phyloP scores from a whole-genome alignment of 192 early-diverging fungal species.

The Coemansia sp. region DNA sequence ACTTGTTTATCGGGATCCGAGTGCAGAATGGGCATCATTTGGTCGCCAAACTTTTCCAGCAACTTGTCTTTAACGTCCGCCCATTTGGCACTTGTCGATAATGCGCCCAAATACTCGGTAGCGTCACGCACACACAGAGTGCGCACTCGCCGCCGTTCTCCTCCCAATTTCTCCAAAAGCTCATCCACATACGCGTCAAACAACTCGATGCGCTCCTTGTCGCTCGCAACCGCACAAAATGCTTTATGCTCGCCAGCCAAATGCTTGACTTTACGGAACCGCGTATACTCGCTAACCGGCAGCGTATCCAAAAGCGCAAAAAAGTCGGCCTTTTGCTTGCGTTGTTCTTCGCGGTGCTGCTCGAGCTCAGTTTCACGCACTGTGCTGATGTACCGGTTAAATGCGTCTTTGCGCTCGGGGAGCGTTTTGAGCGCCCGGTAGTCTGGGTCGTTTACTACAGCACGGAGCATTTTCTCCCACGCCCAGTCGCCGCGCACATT shows the following conservation, averaged over 20 bases:
- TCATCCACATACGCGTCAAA: constrained; percentile 77
- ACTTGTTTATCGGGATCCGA: constrained; percentile 13
- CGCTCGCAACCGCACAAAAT: constrained; percentile 62
- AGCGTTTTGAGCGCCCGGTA: constrained; percentile 82
- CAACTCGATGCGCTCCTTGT: constrained; percentile 60
- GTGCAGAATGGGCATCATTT: constrained; percentile 38
- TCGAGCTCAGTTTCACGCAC: constrained; percentile 57
- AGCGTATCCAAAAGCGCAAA: constrained; percentile 56
- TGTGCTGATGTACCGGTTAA: constrained; percentile 63
- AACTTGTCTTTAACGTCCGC: constrained; percentile 19
- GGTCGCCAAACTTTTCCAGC: constrained; percentile 18
- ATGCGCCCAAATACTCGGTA: constrained; percentile 7
- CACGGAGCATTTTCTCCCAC: constrained; percentile 91
- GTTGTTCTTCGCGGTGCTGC: constrained; percentile 1
- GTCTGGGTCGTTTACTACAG: constrained; percentile 76
- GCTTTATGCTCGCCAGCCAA: constrained; percentile 63
- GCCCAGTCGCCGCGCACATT: constrained; percentile 80
- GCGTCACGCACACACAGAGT: constrained; percentile 62
- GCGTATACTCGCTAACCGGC: constrained; percentile 57
- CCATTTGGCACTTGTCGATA: constrained; percentile 28
- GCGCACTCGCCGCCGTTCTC: constrained; percentile 59
- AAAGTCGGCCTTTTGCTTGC: constrained; percentile 58
- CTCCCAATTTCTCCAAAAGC: constrained; percentile 64
- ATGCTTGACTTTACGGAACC: constrained; percentile 53
- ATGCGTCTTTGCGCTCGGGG: constrained; percentile 79